Conservation (phyloP, 768 basidiomycete genomes). For the Collybiopsis confluens region DNA sequence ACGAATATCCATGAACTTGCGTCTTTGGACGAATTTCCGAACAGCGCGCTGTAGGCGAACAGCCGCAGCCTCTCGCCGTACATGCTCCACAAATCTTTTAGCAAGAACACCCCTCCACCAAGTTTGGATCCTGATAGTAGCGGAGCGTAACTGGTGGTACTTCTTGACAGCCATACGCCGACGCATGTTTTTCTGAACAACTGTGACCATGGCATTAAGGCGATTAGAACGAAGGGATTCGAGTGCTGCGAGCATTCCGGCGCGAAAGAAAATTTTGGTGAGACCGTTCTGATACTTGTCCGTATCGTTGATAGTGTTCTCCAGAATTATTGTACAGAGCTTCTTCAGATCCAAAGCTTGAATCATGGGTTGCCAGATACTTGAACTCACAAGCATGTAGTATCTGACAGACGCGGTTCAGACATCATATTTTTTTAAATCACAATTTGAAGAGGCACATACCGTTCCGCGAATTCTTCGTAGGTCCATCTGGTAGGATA, state of each 20-base stretch:
- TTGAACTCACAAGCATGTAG: constrained; percentile 91
- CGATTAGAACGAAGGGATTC: constrained; percentile 87
- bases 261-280: constrained; percentile 98
- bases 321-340: constrained; percentile 82
- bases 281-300: constrained; percentile 97
- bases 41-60: constrained; percentile 69
- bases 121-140: constrained; percentile 85
- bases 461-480: constrained; percentile 98
- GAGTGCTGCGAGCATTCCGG: constrained; percentile 95
- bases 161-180: constrained; percentile 78
- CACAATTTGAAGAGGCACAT: constrained; percentile 19
- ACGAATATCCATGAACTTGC: constrained; percentile 59
- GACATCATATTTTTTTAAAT: neutral
- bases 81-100: constrained; percentile 58
- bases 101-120: constrained; percentile 93
- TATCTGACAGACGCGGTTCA: constrained; percentile 52
- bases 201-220: constrained; percentile 86
- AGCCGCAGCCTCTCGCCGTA: constrained; percentile 74
- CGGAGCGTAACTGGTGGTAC: constrained; percentile 64
- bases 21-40: constrained; percentile 72
- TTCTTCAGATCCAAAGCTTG: constrained; percentile 73
- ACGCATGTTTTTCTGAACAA: constrained; percentile 97
- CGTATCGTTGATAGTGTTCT: constrained; percentile 82
- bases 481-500: constrained; percentile 99
- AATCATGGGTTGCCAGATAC: constrained; percentile 84